phyloP scores from a whole-genome alignment of 2,329 filamentous ascomycete genomes.

The Neopestalotiopsis sp. region DNA sequence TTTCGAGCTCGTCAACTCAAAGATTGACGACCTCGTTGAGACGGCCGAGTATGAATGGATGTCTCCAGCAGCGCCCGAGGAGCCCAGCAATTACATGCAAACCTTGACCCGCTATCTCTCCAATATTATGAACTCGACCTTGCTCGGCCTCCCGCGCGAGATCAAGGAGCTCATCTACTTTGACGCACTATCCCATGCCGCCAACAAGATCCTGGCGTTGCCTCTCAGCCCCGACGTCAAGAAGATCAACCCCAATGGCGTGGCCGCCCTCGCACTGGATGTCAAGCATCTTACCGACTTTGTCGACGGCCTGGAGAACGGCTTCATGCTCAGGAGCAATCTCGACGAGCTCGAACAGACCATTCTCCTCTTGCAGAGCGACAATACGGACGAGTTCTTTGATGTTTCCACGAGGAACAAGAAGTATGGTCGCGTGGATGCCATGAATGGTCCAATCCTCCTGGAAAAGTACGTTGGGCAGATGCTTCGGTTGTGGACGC shows the following conservation, averaged over 20 bases:
- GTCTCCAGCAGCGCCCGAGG: slow-evolving; percentile 62
- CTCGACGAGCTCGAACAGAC: slow-evolving; percentile 95
- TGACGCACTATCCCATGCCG: slow-evolving; percentile 89
- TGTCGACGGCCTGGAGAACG: slow-evolving; percentile 83
- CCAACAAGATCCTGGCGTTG: slow-evolving; percentile 80
- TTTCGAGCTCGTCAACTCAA: slow-evolving; percentile 97
- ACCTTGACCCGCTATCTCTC: slow-evolving; percentile 90
- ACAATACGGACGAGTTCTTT: slow-evolving; percentile 97
- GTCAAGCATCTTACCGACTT: slow-evolving; percentile 85
- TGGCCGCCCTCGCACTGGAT: slow-evolving; percentile 80
- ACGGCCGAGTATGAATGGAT: slow-evolving; percentile 96
- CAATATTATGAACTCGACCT: slow-evolving; percentile 95
- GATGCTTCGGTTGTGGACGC: background rate
- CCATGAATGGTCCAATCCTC: slow-evolving; percentile 83
- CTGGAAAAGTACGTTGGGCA: slow-evolving; percentile 78
- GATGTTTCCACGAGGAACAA: slow-evolving; percentile 88
- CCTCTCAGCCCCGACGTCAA: slow-evolving; percentile 80
- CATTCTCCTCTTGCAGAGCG: slow-evolving; percentile 81
- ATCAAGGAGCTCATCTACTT: slow-evolving; percentile 99
- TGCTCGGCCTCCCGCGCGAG: slow-evolving; percentile 89
- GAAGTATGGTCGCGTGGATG: slow-evolving; percentile 92
- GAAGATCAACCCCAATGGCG: slow-evolving; percentile 86
- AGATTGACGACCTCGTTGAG: slow-evolving; percentile 96
- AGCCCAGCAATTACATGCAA: slow-evolving; percentile 93
- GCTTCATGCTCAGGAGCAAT: slow-evolving; percentile 84